Evolutionary conservation across 495 filamentous ascomycete species (phyloP), one percentile per base, ranked within the genome.

Genomic region (Pseudomonodictys pantanalensis): DNA sequence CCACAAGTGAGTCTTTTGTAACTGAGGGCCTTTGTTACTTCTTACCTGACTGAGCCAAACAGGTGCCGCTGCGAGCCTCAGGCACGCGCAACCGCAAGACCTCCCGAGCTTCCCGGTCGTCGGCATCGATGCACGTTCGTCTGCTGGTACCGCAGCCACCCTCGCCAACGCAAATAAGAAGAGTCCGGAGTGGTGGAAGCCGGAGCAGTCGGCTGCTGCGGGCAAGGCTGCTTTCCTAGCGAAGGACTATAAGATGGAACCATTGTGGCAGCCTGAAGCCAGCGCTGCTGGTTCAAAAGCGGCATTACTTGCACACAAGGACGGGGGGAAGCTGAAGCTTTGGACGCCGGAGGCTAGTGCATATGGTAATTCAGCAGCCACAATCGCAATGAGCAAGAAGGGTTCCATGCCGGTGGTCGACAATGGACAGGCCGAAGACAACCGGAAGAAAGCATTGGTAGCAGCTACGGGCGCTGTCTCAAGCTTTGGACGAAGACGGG

Each of bases 401-500:
- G 64, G 67, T 12, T 67, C 72, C 38, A 72, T 67, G 32, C 76
- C 75, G 8, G 62, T 76, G 52, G 26, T 77, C 6, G 74, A 79
- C 54, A 70, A 71, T 64, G 76, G 77, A 20, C 66, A 75, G 46
- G 78, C 77, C 0, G 69, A 70, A 10, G 69, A 81, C 54, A 75
- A 73, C n/a, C 77, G 75, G 1, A 80, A 79, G 52, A 81, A 79
- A 42, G 89, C 91, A 22, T 73, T 88, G 52, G 68, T 77, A 44
- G 91, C 90, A 25, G 89, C 90, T 6, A 86, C 84, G 17, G 88
- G 84, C 22, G 89, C 91, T 6, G 83, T 89, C 2, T 62, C 66
- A 4, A 28, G 30, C 74, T 76, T 81, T 23, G 69, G 69, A 26
- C 81, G 90, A 43, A 79, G 76, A 65, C 75, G 91, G 69, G 80